Evolutionary conservation across 2,329 filamentous ascomycete species (phyloP), one percentile per base, ranked within the genome.

Genomic region (Ophiostoma montium): DNA sequence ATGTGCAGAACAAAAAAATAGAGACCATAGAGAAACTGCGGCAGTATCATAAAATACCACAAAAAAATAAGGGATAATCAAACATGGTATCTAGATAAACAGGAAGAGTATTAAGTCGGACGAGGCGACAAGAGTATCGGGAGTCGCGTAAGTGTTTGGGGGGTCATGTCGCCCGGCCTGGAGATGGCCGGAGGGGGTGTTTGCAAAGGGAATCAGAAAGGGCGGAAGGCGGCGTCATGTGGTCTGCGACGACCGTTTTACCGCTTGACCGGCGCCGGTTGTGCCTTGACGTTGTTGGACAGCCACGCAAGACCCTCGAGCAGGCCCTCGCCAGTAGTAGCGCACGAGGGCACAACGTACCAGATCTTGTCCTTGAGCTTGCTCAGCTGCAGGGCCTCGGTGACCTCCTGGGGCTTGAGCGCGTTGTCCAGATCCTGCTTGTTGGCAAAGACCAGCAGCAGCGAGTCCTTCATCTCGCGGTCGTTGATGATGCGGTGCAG

Each of bases 401-500:
- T 89, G 53, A 92, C 79, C 66, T 89, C 84, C 62, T 84, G 75
- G 8, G 84, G 84, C 60, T 76, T 84, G 80, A 90, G 79, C 56
- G 84, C 80, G 63, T 86, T 86, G 52, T 77, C 74, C 59, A 96
- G 72, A 78, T 98, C 92, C 70, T 96, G 92, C 78, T 98, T 98
- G 75, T 98, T 98, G 62, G 92, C 92, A 66, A 98, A 96, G 38
- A 98, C 90, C 53, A 96, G 71, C 59, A 98, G 72, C 59, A 96
- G 74, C 54, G 88, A 89, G 63, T 96, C 90, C 70, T 92, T 89
- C 80, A 96, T 90, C 75, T 98, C 92, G 56, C 90, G 82, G 66
- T 96, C 92, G 67, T 94, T 92, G 70, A 96, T 87, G 69, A 96
- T 96, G 63, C 90, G 85, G 71, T 95, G 88, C 57, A 98, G 74